phyloP scores from a whole-genome alignment of 75 land plant genomes.

The Cryptomeria japonica region DNA sequence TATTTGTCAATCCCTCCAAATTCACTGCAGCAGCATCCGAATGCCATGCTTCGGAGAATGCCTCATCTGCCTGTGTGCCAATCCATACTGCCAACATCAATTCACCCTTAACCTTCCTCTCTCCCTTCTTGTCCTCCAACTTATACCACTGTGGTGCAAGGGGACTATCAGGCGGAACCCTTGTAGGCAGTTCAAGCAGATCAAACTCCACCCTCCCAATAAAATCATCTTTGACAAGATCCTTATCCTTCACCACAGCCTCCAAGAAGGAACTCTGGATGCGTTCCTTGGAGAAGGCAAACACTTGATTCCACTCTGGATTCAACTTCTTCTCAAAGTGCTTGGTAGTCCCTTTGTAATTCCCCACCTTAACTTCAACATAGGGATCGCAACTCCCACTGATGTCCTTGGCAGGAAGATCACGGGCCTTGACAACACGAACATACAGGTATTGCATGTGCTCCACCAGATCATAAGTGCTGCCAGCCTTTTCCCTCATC shows the following conservation, averaged over 20 bases:
- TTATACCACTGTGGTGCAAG: slow-evolving; percentile 90
- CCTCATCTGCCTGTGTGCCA: slow-evolving; percentile 77
- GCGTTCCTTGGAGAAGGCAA: slow-evolving; percentile 71
- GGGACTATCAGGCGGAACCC: slow-evolving; percentile 78
- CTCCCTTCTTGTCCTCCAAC: slow-evolving; percentile 53
- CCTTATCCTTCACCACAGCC: slow-evolving; percentile 63
- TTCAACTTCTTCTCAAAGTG: slow-evolving; percentile 57
- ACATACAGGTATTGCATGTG: slow-evolving; percentile 71
- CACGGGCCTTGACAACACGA: slow-evolving; percentile 58
- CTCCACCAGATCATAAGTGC: slow-evolving; percentile 80
- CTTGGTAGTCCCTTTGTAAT: slow-evolving; percentile 52
- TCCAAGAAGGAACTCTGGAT: slow-evolving; percentile 58
- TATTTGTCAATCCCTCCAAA: slow-evolving; percentile 29
- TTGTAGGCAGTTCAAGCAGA: slow-evolving; percentile 55
- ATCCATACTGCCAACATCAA: slow-evolving; percentile 83
- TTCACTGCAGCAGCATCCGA: slow-evolving; percentile 66
- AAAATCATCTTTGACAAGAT: slow-evolving; percentile 58
- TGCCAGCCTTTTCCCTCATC: slow-evolving; percentile 20
- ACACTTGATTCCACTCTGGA: slow-evolving; percentile 76
- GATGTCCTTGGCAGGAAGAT: slow-evolving; percentile 49
- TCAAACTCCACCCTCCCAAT: slow-evolving; percentile 65
- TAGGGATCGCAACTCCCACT: slow-evolving; percentile 67
- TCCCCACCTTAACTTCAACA: slow-evolving; percentile 48
- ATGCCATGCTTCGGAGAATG: slow-evolving; percentile 85
- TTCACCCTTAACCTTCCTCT: slow-evolving; percentile 48